Conservation (phyloP, 1,284 basidiomycete species). For the Kwoniella shivajii region DNA sequence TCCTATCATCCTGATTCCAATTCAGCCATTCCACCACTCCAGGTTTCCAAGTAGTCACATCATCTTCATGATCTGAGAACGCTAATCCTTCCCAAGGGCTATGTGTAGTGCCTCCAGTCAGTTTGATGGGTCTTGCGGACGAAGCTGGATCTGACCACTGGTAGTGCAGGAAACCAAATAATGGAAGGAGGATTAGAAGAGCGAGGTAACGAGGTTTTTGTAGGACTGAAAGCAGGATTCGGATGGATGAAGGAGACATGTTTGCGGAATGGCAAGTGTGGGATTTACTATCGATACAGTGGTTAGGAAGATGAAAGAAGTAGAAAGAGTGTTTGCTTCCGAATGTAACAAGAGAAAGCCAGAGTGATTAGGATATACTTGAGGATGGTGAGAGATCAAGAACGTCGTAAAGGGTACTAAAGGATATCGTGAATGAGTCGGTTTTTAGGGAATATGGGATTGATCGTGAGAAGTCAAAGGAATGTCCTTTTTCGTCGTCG, state of each 20-base stretch:
- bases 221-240: background rate
- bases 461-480: no score
- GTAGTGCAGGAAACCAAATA: slow-evolving; percentile 3
- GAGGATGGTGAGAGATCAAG: no score
- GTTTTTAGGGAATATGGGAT: no score
- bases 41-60: slow-evolving; percentile 1
- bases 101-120: slow-evolving; percentile 10
- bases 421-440: no score
- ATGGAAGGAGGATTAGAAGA: slow-evolving; percentile 55
- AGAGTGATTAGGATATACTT: no score
- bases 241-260: background rate
- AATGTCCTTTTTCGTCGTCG: no score
- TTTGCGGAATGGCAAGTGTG: background rate
- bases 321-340: background rate
- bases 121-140: background rate
- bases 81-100: slow-evolving; percentile 20
- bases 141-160: background rate
- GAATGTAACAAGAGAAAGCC: no score
- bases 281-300: background rate
- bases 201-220: slow-evolving; percentile 52
- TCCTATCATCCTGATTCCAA: slow-evolving; percentile 21
- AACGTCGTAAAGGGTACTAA: no score
- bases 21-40: slow-evolving; percentile 17
- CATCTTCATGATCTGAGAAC: background rate
- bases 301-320: background rate